Evolutionary conservation across 106 monocot genomes (phyloP), one percentile per base, ranked within the genome.

Genomic region (Phalaenopsis equestris): DNA sequence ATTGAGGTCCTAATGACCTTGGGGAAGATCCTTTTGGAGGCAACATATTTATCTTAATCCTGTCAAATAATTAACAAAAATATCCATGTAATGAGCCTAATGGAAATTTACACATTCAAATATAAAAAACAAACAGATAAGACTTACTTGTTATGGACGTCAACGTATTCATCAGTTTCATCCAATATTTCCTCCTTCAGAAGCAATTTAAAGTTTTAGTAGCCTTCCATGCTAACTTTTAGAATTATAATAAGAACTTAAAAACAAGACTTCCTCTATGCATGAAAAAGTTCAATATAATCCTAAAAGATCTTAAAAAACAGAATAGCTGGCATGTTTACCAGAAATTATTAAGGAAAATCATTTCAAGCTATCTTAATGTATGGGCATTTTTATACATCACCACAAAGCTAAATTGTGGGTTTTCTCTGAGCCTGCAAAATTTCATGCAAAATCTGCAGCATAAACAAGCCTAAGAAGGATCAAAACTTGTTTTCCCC

Each of bases 91-190:
- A 45, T 30, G 30, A 0, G 30, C 43, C 6, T 45, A 45, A 45
- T 6, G 6, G 43, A 3, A 45, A 45, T 45, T 6, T 43, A 19
- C 4, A 43, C n/a, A 74, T 45, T 70, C 70, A 42, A 42, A 48
- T 64, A 12, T 30, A 4, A 78, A 68, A 42, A n/a, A 21, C 14
- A 5, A 74, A 18, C 55, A 37, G 11, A 82, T 30, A 56, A 24
- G 38, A 84, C 84, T 84, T 77, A 87, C 87, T 87, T 87, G 79
- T 87, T 87, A 79, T 87, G 87, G 41, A 87, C 87, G 23, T 87
- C 87, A 19, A 87, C 87, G 77, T 87, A 87, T 14, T 87, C 87
- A 84, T 87, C 87, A 38, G 87, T 87, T 82, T 87, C 87, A 80
- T 87, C 87, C 79, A 87, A 75, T 84, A 87, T 87, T 70, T 87